These are phyloP conservation scores for Tothia fuscella DNA, from an alignment of 2,329 filamentous ascomycete species.

Conservation along the genomic window DNA sequence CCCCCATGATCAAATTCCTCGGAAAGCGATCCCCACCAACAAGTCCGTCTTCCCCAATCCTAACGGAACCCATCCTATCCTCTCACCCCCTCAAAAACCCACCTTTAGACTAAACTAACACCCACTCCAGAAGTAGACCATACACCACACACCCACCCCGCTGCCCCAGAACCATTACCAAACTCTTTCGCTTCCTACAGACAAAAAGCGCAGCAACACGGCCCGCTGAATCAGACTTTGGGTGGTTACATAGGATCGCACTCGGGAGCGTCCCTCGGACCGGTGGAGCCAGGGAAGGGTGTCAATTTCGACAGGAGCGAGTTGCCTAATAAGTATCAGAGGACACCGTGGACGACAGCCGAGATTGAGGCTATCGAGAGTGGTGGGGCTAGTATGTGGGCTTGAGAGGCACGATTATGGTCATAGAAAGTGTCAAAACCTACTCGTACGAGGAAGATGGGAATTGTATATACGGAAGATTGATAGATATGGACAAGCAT, in stretches of 20 bases:
- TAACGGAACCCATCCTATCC: not conserved
- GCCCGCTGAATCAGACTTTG: slow-evolving; percentile 44
- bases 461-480: too few species aligned
- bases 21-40: slow-evolving; percentile 35
- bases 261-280: slow-evolving; percentile 59
- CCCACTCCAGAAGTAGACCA: slow-evolving; percentile 54
- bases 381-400: slow-evolving; percentile 53
- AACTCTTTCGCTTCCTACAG: slow-evolving; percentile 65
- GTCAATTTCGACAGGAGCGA: slow-evolving; percentile 82
- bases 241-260: slow-evolving; percentile 41
- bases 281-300: slow-evolving; percentile 58
- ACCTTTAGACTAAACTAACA: slow-evolving; percentile 3
- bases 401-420: too few species aligned
- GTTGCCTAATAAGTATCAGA: slow-evolving; percentile 72
- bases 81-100: slow-evolving; percentile 13
- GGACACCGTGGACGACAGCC: slow-evolving; percentile 57
- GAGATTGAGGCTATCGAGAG: slow-evolving; percentile 97
- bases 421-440: not conserved
- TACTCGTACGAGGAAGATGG: too few species aligned
- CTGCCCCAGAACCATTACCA: slow-evolving; percentile 53
- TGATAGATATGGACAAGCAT: too few species aligned
- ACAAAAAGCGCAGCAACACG: slow-evolving; percentile 66
- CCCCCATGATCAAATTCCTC: slow-evolving; percentile 40
- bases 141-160: slow-evolving; percentile 60
- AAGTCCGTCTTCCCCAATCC: slow-evolving; percentile 22